Percentiles rank a stretch among this genome's conserved stretches.
Evolutionary conservation across 2,329 filamentous ascomycete species (phyloP).

Genomic region (Reticulascus tulasneorum): DNA sequence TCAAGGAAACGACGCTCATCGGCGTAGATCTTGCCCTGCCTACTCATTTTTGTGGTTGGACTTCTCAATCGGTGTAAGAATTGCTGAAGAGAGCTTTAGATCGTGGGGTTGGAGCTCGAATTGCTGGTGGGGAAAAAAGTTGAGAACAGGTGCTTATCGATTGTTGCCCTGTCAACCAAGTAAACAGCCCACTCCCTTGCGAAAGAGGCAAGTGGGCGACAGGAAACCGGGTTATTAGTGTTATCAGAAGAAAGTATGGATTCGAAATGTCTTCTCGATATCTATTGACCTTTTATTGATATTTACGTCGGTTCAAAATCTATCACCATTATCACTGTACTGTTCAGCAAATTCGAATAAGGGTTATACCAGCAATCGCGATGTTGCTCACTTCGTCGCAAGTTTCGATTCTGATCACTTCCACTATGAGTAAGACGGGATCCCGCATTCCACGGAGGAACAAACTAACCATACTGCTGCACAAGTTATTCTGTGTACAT

Average conservation of each 20-base stretch:
- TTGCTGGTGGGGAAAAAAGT: constrained; percentile 9
- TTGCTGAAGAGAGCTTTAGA: constrained; percentile 14
- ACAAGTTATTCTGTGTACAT: constrained; percentile 70
- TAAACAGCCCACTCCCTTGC: constrained; percentile 14
- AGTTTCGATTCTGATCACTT: constrained; percentile 65
- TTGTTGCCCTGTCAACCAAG: constrained; percentile 39
- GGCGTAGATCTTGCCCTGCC: constrained; percentile 61
- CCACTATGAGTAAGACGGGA: constrained; percentile 54
- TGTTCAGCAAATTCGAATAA: too few species aligned
- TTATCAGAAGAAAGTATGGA: too few species aligned
- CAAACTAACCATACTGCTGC: constrained; percentile 1
- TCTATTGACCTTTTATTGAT: too few species aligned
- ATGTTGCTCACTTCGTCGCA: constrained; percentile 66
- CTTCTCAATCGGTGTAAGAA: too few species aligned
- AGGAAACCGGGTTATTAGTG: too few species aligned
- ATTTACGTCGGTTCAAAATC: background rate
- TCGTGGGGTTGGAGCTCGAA: constrained; percentile 9
- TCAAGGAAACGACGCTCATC: constrained; percentile 83
- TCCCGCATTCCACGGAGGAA: constrained; percentile 6
- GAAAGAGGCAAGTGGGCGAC: too few species aligned
- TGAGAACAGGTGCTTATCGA: constrained; percentile 30
- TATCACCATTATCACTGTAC: background rate
- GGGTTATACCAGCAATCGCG: constrained; percentile 1
- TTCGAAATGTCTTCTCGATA: too few species aligned
- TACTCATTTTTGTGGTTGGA: constrained; percentile 29